These are phyloP conservation scores for Kondoa subrosea DNA, from an alignment of 768 basidiomycete genomes.

Conservation along the genomic window DNA sequence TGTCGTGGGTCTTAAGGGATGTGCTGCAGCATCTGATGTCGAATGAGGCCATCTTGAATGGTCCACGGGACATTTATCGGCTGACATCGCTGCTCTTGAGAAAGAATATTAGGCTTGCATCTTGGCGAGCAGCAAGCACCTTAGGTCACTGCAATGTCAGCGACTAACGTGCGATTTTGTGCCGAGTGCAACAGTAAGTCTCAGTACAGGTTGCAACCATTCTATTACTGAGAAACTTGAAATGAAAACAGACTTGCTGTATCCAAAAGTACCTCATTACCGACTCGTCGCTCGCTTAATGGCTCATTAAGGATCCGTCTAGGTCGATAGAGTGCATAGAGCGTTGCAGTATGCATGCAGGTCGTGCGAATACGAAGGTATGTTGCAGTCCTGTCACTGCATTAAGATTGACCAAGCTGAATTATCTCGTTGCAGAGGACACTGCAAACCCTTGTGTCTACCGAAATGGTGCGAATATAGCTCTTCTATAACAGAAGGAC, in stretches of 20 bases:
- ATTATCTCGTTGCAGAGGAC: too few relatives aligned
- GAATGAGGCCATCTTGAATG: not conserved
- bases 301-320: constrained; percentile 25
- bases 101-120: not conserved
- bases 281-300: not conserved
- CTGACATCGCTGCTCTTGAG: not conserved
- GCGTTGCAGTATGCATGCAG: constrained; percentile 81
- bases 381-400: too few relatives aligned
- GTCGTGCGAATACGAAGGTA: constrained; percentile 69
- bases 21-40: not conserved
- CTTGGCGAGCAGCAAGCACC: not conserved
- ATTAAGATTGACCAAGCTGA: too few relatives aligned
- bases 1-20: not conserved
- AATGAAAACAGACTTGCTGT: constrained; percentile 44
- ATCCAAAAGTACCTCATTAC: constrained; percentile 40
- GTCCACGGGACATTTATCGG: not conserved
- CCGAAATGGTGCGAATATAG: too few relatives aligned
- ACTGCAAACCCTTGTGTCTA: constrained; percentile 81
- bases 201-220: too few relatives aligned
- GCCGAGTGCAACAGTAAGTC: constrained; percentile 7
- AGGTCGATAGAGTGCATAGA: constrained; percentile 69
- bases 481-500: too few relatives aligned
- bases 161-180: constrained; percentile 2
- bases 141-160: not conserved
- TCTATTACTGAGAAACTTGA: not conserved